phyloP scores from a whole-genome alignment of 2,329 filamentous ascomycete genomes.

The Ascochyta lentis region DNA sequence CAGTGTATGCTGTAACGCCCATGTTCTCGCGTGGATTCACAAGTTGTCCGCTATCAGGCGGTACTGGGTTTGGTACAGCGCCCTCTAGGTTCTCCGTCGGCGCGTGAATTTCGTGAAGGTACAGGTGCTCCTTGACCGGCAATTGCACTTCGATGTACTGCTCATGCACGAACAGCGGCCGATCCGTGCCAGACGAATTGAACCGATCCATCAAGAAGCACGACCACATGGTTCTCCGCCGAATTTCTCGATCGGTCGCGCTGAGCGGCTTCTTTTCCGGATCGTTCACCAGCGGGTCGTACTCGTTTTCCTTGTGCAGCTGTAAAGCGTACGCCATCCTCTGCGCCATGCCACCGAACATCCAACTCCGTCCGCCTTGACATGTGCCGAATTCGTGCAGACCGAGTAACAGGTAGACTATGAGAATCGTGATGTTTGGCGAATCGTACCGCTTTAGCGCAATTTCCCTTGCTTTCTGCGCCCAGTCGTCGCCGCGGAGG shows the following conservation, averaged over 20 bases:
- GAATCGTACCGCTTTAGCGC: slow-evolving; percentile 87
- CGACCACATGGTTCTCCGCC: slow-evolving; percentile 95
- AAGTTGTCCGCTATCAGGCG: slow-evolving; percentile 68
- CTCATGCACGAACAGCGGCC: slow-evolving; percentile 89
- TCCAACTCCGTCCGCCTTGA: slow-evolving; percentile 94
- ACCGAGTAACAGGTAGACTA: slow-evolving; percentile 84
- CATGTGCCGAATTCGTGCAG: slow-evolving; percentile 97
- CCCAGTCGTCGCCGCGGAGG: slow-evolving; percentile 90
- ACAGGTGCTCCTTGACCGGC: slow-evolving; percentile 87
- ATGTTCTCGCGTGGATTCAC: slow-evolving; percentile 80
- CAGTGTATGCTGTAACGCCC: slow-evolving; percentile 91
- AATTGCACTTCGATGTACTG: slow-evolving; percentile 88
- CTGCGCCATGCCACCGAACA: slow-evolving; percentile 91
- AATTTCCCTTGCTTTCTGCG: slow-evolving; percentile 83
- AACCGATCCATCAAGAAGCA: slow-evolving; percentile 98
- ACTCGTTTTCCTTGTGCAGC: slow-evolving; percentile 87
- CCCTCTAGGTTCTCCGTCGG: slow-evolving; percentile 85
- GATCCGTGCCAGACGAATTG: slow-evolving; percentile 92
- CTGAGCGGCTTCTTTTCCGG: slow-evolving; percentile 71
- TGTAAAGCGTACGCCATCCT: slow-evolving; percentile 97
- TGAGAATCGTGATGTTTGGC: slow-evolving; percentile 94
- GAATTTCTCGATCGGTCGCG: slow-evolving; percentile 91
- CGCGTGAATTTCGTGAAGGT: slow-evolving; percentile 88
- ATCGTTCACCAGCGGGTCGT: slow-evolving; percentile 73
- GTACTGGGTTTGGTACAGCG: slow-evolving; percentile 67